phyloP scores from a whole-genome alignment of 129 eudicot genomes.

The sunflower (Helianthus annuus) region HanXRQr2.0-SUNRISE NC_035435.2:121952408-121952907 shows the following conservation, averaged over 20 bases:
- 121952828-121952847: too few species aligned
- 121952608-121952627: not conserved
- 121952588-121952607: not conserved
- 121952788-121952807: too few species aligned
- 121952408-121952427: not conserved
- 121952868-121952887: too few species aligned
- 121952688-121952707: not conserved
- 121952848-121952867: too few species aligned
- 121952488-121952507: not conserved
- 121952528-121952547: not conserved
- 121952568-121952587: not conserved
- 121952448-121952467: constrained; percentile 13
- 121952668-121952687: not conserved
- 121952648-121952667: not conserved
- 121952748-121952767: too few species aligned
- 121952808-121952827: too few species aligned
- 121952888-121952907: too few species aligned
- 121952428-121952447: not conserved
- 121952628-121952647: not conserved
- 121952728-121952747: not conserved
- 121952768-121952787: too few species aligned
- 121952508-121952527: not conserved
- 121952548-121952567: not conserved
- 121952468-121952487: not conserved
- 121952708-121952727: not conserved